Base-by-base conservation (phyloP, 2,329 filamentous ascomycete genomes). In the Fusarium chaquense region DNA sequence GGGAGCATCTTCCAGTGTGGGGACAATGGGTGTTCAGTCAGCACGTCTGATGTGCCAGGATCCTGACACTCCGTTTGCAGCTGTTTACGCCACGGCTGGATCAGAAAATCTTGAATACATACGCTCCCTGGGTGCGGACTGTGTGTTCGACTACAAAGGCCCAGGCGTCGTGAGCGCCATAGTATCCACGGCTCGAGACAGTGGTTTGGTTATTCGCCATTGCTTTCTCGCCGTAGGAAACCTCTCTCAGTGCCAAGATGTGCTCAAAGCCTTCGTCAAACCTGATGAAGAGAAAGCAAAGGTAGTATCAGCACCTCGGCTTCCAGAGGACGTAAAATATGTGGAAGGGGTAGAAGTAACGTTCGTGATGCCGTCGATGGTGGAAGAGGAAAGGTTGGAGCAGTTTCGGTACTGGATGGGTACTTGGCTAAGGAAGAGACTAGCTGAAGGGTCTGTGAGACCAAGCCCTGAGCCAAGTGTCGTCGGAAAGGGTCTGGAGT, bases 1-100 rank as follows among this genome's bases (percentile, higher is more conserved):
- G 82, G 82, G 82, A 2, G 82, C 79, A 6, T 82, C 81, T 12
- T 83, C 81, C 1, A 84, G 82, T 45, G 79, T 84, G 3, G 82
- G 81, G 3, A 81, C 78, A 0, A 82, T 83, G 79, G 80, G 79
- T 1, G 81, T 84, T 6, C 82, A 83, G 63, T 77, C 54, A 4
- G 81, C 78, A 10, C 75, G 76, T 5, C 4, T 81, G 6, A 62
- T 84, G 18, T 77, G 79, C 2, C 70, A 80, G 12, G 74, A 82
- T 55, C 58, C 7, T 1, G 52, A 46, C 24, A 78, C 80, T 53
- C 54, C 75, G 20, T 75, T 81, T 43, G 77, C 76, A 1, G 78
- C 80, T 4, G 82, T 83, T 6, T 84, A 84, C 32, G 81, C 81
- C 9, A 81, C 80, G 1, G 76, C 82, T 0, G 77, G 82, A 0